phyloP scores from a whole-genome alignment of 768 basidiomycete genomes.

The Suillus luteus region DNA sequence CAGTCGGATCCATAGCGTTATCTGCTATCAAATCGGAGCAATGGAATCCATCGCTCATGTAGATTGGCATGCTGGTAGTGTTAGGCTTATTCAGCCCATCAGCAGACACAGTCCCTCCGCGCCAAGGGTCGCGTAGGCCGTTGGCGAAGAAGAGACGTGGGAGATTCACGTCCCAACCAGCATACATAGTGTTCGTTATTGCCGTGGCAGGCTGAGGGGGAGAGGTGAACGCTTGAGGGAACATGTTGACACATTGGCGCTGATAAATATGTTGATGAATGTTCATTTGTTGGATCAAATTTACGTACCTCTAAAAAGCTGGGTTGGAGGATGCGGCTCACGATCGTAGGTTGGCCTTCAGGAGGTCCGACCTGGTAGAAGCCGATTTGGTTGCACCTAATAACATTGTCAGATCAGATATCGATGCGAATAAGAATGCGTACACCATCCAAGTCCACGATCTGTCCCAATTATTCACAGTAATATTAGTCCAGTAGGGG shows the following conservation, averaged over 20 bases:
- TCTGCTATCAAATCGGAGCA: conserved; percentile 54
- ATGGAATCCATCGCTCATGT: conserved; percentile 64
- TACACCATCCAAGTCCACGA: conserved; percentile 78
- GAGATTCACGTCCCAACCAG: conserved; percentile 62
- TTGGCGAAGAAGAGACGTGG: conserved; percentile 70
- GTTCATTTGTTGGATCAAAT: background rate
- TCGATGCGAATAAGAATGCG: conserved; percentile 18
- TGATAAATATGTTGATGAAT: conserved; percentile 23
- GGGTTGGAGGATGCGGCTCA: conserved; percentile 36
- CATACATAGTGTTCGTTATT: conserved; percentile 52
- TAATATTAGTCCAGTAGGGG: conserved; percentile 53
- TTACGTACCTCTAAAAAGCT: conserved; percentile 29
- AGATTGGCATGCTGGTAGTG: conserved; percentile 58
- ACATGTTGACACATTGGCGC: conserved; percentile 71
- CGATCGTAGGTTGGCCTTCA: conserved; percentile 34
- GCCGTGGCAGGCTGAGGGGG: conserved; percentile 46
- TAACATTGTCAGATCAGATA: conserved; percentile 8
- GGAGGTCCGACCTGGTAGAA: conserved; percentile 45
- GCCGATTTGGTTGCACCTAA: conserved; percentile 72
- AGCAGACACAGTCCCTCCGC: conserved; percentile 66
- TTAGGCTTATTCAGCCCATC: conserved; percentile 46
- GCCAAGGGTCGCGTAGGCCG: conserved; percentile 69
- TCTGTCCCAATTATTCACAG: conserved; percentile 54
- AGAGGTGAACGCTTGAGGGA: conserved; percentile 56
- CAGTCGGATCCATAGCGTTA: conserved; percentile 49